Conservation (phyloP, 1,284 basidiomycete species). For the Phenoliferia sp. region DNA sequence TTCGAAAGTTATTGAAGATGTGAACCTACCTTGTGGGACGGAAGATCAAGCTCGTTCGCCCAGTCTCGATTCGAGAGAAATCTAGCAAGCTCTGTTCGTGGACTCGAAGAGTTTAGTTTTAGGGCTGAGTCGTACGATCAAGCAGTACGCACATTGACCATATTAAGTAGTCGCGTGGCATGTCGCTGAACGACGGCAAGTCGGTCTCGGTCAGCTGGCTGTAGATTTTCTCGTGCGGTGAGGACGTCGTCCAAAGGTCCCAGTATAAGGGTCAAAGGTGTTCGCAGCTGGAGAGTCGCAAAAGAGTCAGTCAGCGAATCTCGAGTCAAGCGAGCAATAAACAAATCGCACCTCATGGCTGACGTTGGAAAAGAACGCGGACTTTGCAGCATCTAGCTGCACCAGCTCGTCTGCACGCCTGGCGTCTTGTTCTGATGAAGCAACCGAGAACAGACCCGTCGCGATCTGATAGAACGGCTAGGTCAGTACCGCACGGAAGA, state of each 20-base stretch:
- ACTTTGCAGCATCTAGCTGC: conserved; percentile 42
- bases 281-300: conserved; percentile 37
- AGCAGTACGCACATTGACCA: conserved; percentile 33
- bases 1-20: too few species aligned
- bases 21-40: conserved; percentile 33
- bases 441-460: conserved; percentile 25
- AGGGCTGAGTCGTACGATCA: background rate
- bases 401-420: conserved; percentile 44
- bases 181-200: conserved; percentile 31
- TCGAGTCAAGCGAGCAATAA: too few species aligned
- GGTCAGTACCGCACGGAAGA: too few species aligned
- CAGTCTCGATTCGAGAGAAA: conserved; percentile 32
- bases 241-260: conserved; percentile 34
- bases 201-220: conserved; percentile 39
- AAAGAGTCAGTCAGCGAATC: background rate
- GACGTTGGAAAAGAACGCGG: conserved; percentile 42
- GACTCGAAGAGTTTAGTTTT: background rate
- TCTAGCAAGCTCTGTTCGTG: conserved; percentile 30
- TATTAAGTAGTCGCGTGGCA: conserved; percentile 36
- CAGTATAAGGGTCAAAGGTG: conserved; percentile 44
- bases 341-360: conserved; percentile 38
- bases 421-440: conserved; percentile 42
- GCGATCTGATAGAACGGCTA: too few species aligned
- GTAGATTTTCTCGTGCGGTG: conserved; percentile 32
- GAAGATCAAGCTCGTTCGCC: conserved; percentile 42